Base-by-base conservation (phyloP, 305 asterid genomes). In the Fraxinus angustifolia region DNA sequence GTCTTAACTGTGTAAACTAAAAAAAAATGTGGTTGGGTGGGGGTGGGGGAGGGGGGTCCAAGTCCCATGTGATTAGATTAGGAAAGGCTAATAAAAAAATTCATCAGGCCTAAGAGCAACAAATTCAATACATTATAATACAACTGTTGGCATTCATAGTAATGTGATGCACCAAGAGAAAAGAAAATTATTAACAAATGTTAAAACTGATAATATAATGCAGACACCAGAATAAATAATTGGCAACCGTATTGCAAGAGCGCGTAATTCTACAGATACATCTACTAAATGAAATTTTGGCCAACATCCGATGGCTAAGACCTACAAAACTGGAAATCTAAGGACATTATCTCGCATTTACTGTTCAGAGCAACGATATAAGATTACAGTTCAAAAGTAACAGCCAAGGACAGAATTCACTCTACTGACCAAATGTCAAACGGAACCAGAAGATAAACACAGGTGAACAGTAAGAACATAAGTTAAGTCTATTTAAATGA, bases 11-110 rank as follows among this genome's bases (percentile, higher is more conserved):
- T 34, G 6, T 3, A 34, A 34, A 4, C 36, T 34, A 4, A 34
- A 34, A 34, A 34, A 34, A 23, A 23, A 23, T 38, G 2, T 36
- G 36, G 42, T 36, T 1, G 2, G 45, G 12, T 2, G 12, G 45
- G 3, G 12, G 45, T 10, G 42, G 42, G 3, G 12, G 45, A 2
- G 42, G 42, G 45, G 45, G 11, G 87, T 80, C 90, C 91, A 86
- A 79, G 74, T 76, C 86, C 88, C 92, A 89, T 86, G 93, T 90
- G 93, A 83, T 82, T 83, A 76, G 91, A 86, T 86, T 86, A 81
- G 84, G 83, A 87, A 83, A 82, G 77, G 68, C 68, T 82, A 62
- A 80, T 86, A 73, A 79, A 65, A 30, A 60, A 87, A 45, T 76
- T 73, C 79, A 77, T 35, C 60, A 68, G 31, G 33, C 75, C 60